Evolutionary conservation across 345 rosid genomes (phyloP), one percentile per base, ranked within the genome.

Genomic region (Carallia pectinifolia): DNA sequence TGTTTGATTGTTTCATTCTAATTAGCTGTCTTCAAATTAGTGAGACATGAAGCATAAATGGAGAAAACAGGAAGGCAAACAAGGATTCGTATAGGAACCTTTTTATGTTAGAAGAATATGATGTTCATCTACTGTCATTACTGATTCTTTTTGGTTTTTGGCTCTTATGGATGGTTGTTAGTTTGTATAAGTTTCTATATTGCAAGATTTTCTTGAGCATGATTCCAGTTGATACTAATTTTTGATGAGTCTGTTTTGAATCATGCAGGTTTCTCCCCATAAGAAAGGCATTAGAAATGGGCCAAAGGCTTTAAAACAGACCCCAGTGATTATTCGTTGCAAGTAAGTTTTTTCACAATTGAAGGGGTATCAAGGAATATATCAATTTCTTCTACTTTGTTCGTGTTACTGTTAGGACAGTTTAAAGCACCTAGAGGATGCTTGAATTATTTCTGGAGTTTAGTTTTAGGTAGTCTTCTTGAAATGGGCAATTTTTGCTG

Each of bases 221-320:
- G 39, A 33, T 37, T 38, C 40, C 15, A n/a, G 7, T 12, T 23
- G 55, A 54, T 44, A 44, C 50, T 44, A 44, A 44, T 44, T 44
- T 4, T 44, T 13, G 10, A 3, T 10, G 12, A 0, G 50, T 44
- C 17, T 54, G 13, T 12, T 44, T 2, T 65, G 4, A 17, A 69
- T 58, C 53, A 37, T 73, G 68, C 82, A 95, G 99, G 81, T 78
- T 64, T 81, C 92, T 65, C 85, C 73, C 50, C 90, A 88, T 73
- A 95, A 85, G 85, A 86, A 86, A 85, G 96, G 97, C 44, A 87
- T 90, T 64, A 80, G 94, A 77, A 90, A 90, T 76, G 97, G 97
- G 23, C 99, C 97, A 27, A 95, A 83, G 81, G 97, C 98, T 75
- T 85, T 92, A 79, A 95, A 92, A 76, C 99, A 97, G 30, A 58